These are phyloP conservation scores for Nakataea oryzae DNA, from an alignment of 2,329 filamentous ascomycete species.

Conservation along the genomic window DNA sequence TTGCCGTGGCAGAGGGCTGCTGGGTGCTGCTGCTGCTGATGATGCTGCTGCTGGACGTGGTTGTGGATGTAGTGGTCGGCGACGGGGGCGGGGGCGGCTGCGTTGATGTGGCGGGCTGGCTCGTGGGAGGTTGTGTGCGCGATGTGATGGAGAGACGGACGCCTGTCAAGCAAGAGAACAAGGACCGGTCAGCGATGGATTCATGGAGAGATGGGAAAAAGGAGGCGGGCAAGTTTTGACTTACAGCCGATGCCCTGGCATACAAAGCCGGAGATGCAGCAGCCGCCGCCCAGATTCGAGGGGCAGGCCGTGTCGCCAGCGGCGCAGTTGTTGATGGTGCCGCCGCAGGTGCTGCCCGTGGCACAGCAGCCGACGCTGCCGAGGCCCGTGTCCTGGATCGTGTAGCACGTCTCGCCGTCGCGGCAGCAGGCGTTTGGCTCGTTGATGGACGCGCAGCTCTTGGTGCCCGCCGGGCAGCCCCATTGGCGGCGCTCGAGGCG, in stretches of 20 bases:
- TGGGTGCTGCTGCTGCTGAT: constrained; percentile 20
- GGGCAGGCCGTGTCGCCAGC: constrained; percentile 55
- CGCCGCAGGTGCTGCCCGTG: constrained; percentile 50
- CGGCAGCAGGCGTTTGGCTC: constrained; percentile 65
- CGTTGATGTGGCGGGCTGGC: constrained; percentile 1
- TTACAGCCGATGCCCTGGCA: constrained; percentile 64
- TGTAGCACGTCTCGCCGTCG: constrained; percentile 54
- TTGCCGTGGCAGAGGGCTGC: constrained; percentile 1
- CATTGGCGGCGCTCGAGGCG: constrained; percentile 47
- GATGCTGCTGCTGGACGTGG: constrained; percentile 18
- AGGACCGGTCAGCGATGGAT: background rate
- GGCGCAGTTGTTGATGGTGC: constrained; percentile 50
- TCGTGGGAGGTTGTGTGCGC: constrained; percentile 6
- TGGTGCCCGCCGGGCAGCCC: constrained; percentile 56
- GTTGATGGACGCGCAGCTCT: constrained; percentile 52
- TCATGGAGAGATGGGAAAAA: constrained; percentile 4
- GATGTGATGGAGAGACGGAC: constrained; percentile 18
- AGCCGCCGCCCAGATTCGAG: constrained; percentile 57
- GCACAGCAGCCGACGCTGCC: constrained; percentile 71
- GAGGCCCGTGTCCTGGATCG: constrained; percentile 49
- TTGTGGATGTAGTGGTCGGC: constrained; percentile 14
- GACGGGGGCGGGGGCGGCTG: constrained; percentile 3
- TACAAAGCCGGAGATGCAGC: constrained; percentile 61
- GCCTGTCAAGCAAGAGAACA: constrained; percentile 14
- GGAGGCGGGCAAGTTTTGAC: constrained; percentile 15